These are phyloP conservation scores for Rhytidiadelphus loreus DNA, from an alignment of 225 moss, liverwort and hornwort genomes.

Conservation along the genomic window DNA sequence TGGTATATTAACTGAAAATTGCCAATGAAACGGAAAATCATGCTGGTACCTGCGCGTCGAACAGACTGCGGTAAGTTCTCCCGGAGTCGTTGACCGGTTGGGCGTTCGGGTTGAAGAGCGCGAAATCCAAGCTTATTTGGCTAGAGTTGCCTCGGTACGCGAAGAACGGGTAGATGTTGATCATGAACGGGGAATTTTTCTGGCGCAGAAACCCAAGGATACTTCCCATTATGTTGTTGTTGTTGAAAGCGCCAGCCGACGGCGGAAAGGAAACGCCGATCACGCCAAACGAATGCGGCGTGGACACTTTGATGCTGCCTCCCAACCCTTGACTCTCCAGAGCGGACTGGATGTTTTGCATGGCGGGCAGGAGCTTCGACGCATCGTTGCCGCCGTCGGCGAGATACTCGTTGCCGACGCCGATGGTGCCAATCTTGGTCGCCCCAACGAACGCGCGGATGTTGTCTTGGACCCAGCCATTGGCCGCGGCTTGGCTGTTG, in stretches of 20 bases:
- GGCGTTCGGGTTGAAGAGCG: conserved; percentile 27
- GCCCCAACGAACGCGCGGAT: conserved; percentile 13
- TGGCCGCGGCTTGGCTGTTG: conserved; percentile 1
- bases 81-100: conserved; percentile 11
- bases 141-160: conserved; percentile 15
- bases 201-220: conserved; percentile 38
- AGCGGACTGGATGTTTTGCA: conserved; percentile 25
- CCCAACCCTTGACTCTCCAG: not conserved
- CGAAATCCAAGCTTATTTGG: conserved; percentile 9
- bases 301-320: conserved; percentile 10
- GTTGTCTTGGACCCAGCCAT: conserved; percentile 43
- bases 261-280: not conserved
- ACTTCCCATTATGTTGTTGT: not conserved
- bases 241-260: not conserved
- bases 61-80: conserved; percentile 14
- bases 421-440: conserved; percentile 31
- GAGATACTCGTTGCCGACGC: conserved; percentile 46
- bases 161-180: conserved; percentile 76
- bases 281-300: not conserved
- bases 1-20: not conserved
- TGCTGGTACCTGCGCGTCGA: conserved; percentile 8
- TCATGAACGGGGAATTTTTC: conserved; percentile 40
- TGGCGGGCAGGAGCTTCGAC: conserved; percentile 19
- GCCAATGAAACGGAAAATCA: not conserved
- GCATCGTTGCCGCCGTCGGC: not conserved